A percentile compares a stretch with the other conserved stretches of the same genome.
phyloP scores from a whole-genome alignment of 768 basidiomycete species.

The Amanita pseudoporphyria region DNA sequence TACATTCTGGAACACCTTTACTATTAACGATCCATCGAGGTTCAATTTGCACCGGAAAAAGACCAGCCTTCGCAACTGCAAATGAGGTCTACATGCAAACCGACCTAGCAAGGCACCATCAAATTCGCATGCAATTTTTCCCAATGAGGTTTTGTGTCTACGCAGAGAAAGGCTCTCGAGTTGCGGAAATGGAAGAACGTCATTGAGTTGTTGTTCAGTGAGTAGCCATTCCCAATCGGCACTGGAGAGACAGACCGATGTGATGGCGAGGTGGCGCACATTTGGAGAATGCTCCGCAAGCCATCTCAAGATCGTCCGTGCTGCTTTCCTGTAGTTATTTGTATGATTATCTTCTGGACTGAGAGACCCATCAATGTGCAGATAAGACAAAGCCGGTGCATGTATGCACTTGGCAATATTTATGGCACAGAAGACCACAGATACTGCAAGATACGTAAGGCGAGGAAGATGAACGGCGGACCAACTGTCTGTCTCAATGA shows the following conservation, averaged over 20 bases:
- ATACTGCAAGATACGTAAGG: slow-evolving; percentile 3
- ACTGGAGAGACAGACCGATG: background rate
- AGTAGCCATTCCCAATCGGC: slow-evolving; percentile 2
- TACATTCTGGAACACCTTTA: too few relatives aligned
- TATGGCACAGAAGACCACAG: background rate
- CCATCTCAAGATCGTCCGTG: background rate
- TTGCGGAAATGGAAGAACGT: background rate
- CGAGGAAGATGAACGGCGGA: slow-evolving; percentile 3
- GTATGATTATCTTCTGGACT: background rate
- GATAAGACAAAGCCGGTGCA: slow-evolving; percentile 4
- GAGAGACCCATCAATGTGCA: slow-evolving; percentile 8
- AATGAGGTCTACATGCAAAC: background rate
- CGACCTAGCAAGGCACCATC: background rate
- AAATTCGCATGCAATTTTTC: background rate
- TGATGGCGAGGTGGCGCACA: background rate
- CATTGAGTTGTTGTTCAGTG: background rate
- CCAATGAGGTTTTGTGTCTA: background rate
- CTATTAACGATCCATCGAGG: background rate
- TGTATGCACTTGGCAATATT: slow-evolving; percentile 1
- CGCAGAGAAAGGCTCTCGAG: background rate
- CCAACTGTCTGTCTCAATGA: too few relatives aligned
- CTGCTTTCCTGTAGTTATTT: background rate
- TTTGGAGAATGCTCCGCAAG: background rate
- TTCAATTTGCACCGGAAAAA: background rate
- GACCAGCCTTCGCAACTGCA: background rate